A percentile compares a stretch with the other conserved stretches of the same genome.
These are phyloP conservation scores for Aspergillus calidoustus DNA, from an alignment of 2,329 filamentous ascomycete species.

Conservation along the genomic window DNA sequence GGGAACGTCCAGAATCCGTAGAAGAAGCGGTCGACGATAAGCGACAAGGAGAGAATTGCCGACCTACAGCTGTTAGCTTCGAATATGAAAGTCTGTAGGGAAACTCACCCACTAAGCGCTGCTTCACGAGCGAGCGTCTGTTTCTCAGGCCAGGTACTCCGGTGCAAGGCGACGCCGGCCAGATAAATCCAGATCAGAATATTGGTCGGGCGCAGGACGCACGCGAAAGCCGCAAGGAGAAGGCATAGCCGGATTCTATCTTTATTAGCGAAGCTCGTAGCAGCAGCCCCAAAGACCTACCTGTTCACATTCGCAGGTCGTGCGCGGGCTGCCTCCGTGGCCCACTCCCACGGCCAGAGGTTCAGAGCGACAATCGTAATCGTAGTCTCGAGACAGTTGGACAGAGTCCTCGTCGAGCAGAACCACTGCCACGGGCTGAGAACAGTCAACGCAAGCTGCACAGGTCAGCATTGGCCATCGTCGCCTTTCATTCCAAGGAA, in stretches of 20 bases:
- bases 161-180: constrained; percentile 57
- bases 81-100: background rate
- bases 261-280: background rate
- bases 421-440: constrained; percentile 96
- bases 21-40: constrained; percentile 73
- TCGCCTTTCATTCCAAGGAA: background rate
- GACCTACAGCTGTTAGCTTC: constrained; percentile 33
- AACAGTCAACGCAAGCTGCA: constrained; percentile 70
- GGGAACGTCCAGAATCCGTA: constrained; percentile 89
- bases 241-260: constrained; percentile 66
- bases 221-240: constrained; percentile 76
- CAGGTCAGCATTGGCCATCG: constrained; percentile 23
- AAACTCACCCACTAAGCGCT: constrained; percentile 59
- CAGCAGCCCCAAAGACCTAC: constrained; percentile 26
- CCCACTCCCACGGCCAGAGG: constrained; percentile 84
- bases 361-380: constrained; percentile 79
- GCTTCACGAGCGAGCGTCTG: constrained; percentile 66
- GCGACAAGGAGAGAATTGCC: constrained; percentile 65
- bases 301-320: constrained; percentile 25
- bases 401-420: constrained; percentile 88
- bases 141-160: constrained; percentile 48
- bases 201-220: constrained; percentile 88
- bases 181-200: constrained; percentile 80
- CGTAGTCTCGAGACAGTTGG: constrained; percentile 90
- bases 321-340: constrained; percentile 45